Evolutionary conservation across 2,329 filamentous ascomycete genomes (phyloP).

Genomic region (Pseudogymnoascus sp.): DNA sequence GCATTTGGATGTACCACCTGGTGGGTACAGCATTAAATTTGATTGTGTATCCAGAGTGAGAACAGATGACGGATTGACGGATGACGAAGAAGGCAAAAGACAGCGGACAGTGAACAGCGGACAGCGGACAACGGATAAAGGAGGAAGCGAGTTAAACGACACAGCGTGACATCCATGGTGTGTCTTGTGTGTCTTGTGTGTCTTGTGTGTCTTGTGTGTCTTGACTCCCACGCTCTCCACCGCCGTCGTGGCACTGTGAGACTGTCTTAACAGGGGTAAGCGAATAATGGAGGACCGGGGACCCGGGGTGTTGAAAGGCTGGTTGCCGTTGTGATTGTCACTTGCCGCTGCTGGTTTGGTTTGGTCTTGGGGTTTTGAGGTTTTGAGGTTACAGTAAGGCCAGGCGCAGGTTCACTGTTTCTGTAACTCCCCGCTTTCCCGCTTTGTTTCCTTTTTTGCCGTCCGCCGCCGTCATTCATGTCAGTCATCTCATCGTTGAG

Average conservation of each 20-base stretch:
- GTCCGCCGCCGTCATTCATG: neutral
- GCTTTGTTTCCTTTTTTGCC: neutral
- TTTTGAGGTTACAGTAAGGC: neutral
- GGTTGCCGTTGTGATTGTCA: conserved; percentile 5
- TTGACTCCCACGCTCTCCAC: neutral
- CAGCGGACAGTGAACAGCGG: neutral
- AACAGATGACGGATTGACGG: neutral
- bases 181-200: no score
- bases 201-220: no score
- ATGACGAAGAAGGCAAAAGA: neutral
- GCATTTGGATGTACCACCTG: neutral
- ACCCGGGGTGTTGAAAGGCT: neutral
- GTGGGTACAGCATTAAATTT: neutral
- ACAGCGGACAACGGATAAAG: neutral
- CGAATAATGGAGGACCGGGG: neutral
- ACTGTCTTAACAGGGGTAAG: conserved; percentile 1
- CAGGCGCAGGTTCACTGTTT: neutral
- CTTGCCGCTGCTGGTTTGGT: neutral
- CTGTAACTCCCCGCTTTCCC: conserved; percentile 1
- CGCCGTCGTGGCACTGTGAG: neutral
- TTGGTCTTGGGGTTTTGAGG: no score
- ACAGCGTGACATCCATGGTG: neutral
- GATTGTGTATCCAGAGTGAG: neutral
- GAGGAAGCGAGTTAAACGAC: neutral
- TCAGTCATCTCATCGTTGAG: neutral